Conservation (phyloP, 352 stramenopile genomes). For the Phytopythium aichiense region DNA sequence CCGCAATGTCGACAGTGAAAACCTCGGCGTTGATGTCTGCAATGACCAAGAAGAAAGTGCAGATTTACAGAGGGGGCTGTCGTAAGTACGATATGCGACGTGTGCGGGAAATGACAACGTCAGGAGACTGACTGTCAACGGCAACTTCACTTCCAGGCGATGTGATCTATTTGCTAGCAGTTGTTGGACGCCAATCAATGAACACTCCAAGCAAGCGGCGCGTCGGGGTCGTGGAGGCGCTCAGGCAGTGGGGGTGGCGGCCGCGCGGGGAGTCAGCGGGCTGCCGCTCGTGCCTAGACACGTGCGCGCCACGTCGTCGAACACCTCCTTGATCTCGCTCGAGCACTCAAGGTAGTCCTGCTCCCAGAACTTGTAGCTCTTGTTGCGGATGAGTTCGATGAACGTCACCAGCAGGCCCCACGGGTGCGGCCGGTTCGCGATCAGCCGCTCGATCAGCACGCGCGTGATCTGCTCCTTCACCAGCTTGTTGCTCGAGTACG, state of each 20-base stretch:
- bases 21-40: neutral
- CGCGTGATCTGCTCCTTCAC: constrained; percentile 98
- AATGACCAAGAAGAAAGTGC: constrained; percentile 1
- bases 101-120: neutral
- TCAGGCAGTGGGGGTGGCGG: neutral
- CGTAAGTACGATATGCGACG: constrained; percentile 1
- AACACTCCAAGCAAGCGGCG: neutral
- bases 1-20: neutral
- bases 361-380: constrained; percentile 99
- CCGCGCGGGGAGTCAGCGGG: constrained; percentile 19
- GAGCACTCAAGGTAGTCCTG: constrained; percentile 98
- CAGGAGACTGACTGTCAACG: neutral
- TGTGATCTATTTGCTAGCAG: neutral
- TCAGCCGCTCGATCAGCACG: constrained; percentile 98
- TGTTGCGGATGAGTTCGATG: constrained; percentile 99
- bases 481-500: constrained; percentile 94
- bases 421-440: constrained; percentile 98
- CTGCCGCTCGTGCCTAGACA: constrained; percentile 79
- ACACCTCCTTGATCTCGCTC: constrained; percentile 98
- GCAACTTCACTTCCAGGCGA: neutral
- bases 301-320: constrained; percentile 96
- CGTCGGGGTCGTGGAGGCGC: neutral
- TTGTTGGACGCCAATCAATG: neutral
- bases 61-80: neutral
- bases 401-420: constrained; percentile 99